Percentiles rank a stretch among this genome's conserved stretches.
Conservation (phyloP, 768 basidiomycete species). For the Naganishia onofrii region DNA sequence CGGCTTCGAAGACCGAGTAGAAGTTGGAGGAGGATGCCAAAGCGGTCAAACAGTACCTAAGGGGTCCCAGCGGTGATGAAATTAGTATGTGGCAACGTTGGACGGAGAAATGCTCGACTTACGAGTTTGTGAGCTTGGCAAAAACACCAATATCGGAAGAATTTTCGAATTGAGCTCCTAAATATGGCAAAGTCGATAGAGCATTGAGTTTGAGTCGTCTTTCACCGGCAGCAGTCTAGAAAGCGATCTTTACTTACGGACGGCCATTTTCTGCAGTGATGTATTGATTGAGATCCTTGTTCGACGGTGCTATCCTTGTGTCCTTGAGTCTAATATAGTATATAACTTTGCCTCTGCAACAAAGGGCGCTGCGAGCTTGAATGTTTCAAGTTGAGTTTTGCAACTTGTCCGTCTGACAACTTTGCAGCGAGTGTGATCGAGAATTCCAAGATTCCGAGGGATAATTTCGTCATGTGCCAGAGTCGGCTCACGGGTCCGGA, state of each 20-base stretch:
- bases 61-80: not conserved
- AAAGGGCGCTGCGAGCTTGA: not conserved
- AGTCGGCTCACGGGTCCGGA: constrained; percentile 5
- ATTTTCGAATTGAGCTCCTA: constrained; percentile 78
- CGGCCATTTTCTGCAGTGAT: constrained; percentile 59
- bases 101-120: constrained; percentile 24
- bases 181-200: constrained; percentile 56
- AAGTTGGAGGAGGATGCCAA: constrained; percentile 95
- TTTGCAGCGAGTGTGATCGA: constrained; percentile 8
- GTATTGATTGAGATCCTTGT: not conserved
- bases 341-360: not conserved
- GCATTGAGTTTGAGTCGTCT: not conserved
- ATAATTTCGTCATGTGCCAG: constrained; percentile 18
- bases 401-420: too few species aligned
- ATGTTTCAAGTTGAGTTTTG: constrained; percentile 5
- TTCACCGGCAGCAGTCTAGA: not conserved
- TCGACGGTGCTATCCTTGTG: not conserved
- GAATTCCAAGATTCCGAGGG: constrained; percentile 5
- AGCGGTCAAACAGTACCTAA: constrained; percentile 86
- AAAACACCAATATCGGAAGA: constrained; percentile 95
- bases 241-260: constrained; percentile 55
- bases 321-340: too few species aligned
- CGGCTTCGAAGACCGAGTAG: constrained; percentile 94
- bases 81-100: not conserved
- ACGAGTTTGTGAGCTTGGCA: constrained; percentile 86